Percentiles rank a stretch among this genome's conserved stretches.
Evolutionary conservation across 2,329 filamentous ascomycete genomes (phyloP).

Genomic region (Curvularia eragrostidis): DNA sequence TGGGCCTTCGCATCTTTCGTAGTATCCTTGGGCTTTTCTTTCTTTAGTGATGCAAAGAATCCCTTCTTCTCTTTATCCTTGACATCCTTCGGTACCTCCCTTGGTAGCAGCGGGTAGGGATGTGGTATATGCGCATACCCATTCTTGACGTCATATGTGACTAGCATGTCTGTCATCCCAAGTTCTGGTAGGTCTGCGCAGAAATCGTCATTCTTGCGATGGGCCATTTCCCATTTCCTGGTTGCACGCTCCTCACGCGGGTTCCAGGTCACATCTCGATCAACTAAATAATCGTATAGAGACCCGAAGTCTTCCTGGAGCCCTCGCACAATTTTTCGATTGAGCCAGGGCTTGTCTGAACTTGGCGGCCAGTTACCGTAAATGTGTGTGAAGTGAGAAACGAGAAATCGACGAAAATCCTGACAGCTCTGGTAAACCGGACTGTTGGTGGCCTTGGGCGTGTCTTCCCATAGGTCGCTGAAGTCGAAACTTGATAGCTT

Average conservation of each 20-base stretch:
- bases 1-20: conserved; percentile 50
- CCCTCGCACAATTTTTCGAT: conserved; percentile 61
- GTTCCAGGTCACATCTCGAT: conserved; percentile 71
- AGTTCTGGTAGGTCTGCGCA: conserved; percentile 58
- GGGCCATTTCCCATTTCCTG: conserved; percentile 69
- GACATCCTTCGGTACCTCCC: conserved; percentile 32
- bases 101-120: conserved; percentile 69
- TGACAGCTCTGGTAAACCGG: conserved; percentile 64
- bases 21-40: conserved; percentile 41
- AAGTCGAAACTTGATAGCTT: conserved; percentile 67
- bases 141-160: conserved; percentile 68
- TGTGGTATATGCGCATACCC: conserved; percentile 62
- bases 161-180: conserved; percentile 70
- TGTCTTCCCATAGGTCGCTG: conserved; percentile 63
- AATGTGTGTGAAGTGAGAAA: conserved; percentile 62
- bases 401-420: conserved; percentile 66
- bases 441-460: conserved; percentile 41
- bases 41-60: conserved; percentile 45
- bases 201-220: conserved; percentile 44
- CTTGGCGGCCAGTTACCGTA: conserved; percentile 70
- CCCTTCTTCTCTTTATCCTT: conserved; percentile 45
- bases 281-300: conserved; percentile 73
- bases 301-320: conserved; percentile 72
- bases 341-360: conserved; percentile 61
- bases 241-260: conserved; percentile 65